Percentiles rank a stretch among this genome's conserved stretches.
Conservation (phyloP, 2,329 filamentous ascomycete species). For the Pyrenochaeta sp. region DNA sequence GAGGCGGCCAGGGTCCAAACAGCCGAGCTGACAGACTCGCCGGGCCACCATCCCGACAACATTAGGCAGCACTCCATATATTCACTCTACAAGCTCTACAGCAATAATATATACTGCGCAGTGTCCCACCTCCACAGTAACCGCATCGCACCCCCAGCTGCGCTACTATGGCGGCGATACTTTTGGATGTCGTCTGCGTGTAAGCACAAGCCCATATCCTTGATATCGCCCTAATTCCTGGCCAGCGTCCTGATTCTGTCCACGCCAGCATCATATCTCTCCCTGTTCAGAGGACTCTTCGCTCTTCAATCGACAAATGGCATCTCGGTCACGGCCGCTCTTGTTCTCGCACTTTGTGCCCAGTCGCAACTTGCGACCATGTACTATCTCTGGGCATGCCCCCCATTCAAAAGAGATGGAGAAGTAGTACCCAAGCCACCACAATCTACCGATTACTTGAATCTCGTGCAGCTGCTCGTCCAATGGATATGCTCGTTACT, state of each 20-base stretch:
- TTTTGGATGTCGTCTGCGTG: conserved; percentile 3
- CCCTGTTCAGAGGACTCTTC: conserved; percentile 1
- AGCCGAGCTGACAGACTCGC: no score
- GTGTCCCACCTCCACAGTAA: no score
- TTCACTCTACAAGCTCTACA: no score
- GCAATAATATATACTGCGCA: no score
- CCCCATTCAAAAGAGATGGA: conserved; percentile 7
- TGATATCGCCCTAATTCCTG: not conserved
- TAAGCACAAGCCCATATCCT: not conserved
- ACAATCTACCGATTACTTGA: conserved; percentile 2
- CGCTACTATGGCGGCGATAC: no score
- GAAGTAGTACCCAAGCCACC: conserved; percentile 7
- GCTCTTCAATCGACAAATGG: conserved; percentile 1
- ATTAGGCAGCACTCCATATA: no score
- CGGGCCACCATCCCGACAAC: no score
- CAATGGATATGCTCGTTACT: conserved; percentile 8
- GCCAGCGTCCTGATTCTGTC: not conserved
- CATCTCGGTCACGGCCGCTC: conserved; percentile 1
- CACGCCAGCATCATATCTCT: conserved; percentile 5
- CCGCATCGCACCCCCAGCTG: no score
- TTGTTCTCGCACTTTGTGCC: conserved; percentile 5
- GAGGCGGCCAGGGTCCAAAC: no score
- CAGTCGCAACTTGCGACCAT: conserved; percentile 7
- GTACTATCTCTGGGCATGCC: conserved; percentile 8
- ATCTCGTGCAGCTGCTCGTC: conserved; percentile 2